A percentile compares a stretch with the other conserved stretches of the same genome.
These are phyloP conservation scores for Penicillium psychrosexuale DNA, from an alignment of 2,329 filamentous ascomycete genomes.

Conservation along the genomic window DNA sequence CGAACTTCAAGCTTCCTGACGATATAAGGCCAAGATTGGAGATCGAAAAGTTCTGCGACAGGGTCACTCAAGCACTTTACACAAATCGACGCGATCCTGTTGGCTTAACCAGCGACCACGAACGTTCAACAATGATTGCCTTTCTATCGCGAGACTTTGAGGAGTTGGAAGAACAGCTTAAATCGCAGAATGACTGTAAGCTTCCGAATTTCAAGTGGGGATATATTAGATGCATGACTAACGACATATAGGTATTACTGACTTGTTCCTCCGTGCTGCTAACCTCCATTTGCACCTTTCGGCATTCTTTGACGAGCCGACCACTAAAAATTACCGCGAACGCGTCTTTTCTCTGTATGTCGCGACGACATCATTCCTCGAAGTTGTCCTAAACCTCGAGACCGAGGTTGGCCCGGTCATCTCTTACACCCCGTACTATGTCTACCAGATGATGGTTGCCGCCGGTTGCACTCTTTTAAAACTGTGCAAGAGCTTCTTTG, in stretches of 20 bases:
- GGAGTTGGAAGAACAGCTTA: conserved; percentile 53
- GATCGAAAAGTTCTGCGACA: conserved; percentile 59
- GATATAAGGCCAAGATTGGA: conserved; percentile 52
- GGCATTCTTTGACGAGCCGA: conserved; percentile 50
- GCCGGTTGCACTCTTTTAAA: conserved; percentile 63
- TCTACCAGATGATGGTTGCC: conserved; percentile 66
- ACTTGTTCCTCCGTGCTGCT: conserved; percentile 47
- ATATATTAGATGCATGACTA: background rate
- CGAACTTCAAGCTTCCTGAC: conserved; percentile 50
- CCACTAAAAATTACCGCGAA: conserved; percentile 45
- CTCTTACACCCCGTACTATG: conserved; percentile 57
- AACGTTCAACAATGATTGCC: conserved; percentile 45
- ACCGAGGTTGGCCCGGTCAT: conserved; percentile 48
- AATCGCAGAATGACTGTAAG: conserved; percentile 42
- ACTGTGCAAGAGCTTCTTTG: conserved; percentile 64
- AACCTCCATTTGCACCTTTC: conserved; percentile 49
- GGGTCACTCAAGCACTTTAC: conserved; percentile 56
- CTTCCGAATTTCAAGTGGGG: background rate
- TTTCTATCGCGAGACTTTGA: conserved; percentile 48
- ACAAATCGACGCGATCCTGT: conserved; percentile 56
- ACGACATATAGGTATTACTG: conserved; percentile 40
- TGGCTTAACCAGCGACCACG: conserved; percentile 46
- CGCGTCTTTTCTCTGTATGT: conserved; percentile 47
- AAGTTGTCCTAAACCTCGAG: conserved; percentile 46
- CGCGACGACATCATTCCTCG: conserved; percentile 47